phyloP scores from a whole-genome alignment of 139 green algal genomes.

The Tetradesmus obliquus region DNA sequence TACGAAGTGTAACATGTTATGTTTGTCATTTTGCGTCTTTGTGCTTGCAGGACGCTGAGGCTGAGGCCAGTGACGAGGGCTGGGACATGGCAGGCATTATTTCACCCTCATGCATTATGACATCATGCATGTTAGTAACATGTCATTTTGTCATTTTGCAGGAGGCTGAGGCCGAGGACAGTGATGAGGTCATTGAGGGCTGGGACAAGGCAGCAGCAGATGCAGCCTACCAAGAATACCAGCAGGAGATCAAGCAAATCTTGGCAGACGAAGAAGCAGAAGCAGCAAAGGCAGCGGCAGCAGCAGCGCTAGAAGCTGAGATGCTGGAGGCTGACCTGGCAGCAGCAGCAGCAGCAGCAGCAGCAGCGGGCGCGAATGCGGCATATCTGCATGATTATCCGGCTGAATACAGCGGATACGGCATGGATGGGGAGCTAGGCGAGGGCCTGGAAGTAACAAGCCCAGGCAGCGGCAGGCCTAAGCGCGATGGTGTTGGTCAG shows the following conservation, averaged over 20 bases:
- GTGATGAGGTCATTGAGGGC: constrained; percentile 69
- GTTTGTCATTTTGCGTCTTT: neutral
- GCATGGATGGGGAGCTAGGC: neutral
- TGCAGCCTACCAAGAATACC: constrained; percentile 64
- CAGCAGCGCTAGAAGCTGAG: constrained; percentile 12
- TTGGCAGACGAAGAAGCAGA: constrained; percentile 13
- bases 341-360: neutral
- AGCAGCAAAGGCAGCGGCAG: constrained; percentile 27
- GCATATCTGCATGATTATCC: neutral
- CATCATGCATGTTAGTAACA: neutral
- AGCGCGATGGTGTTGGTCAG: constrained; percentile 4
- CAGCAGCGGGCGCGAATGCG: neutral
- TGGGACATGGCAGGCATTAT: constrained; percentile 7
- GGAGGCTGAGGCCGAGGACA: constrained; percentile 65
- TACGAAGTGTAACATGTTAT: too few relatives aligned
- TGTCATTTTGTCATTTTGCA: neutral
- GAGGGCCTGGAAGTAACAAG: constrained; percentile 17
- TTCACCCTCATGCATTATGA: neutral
- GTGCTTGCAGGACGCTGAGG: neutral
- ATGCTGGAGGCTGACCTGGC: constrained; percentile 16
- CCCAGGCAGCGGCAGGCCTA: neutral
- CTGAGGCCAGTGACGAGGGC: neutral
- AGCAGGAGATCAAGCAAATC: constrained; percentile 43
- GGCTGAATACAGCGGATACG: neutral
- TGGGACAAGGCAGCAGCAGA: constrained; percentile 77